These are phyloP conservation scores for Didymella lethalis DNA, from an alignment of 2,329 filamentous ascomycete species.

Conservation along the genomic window DNA sequence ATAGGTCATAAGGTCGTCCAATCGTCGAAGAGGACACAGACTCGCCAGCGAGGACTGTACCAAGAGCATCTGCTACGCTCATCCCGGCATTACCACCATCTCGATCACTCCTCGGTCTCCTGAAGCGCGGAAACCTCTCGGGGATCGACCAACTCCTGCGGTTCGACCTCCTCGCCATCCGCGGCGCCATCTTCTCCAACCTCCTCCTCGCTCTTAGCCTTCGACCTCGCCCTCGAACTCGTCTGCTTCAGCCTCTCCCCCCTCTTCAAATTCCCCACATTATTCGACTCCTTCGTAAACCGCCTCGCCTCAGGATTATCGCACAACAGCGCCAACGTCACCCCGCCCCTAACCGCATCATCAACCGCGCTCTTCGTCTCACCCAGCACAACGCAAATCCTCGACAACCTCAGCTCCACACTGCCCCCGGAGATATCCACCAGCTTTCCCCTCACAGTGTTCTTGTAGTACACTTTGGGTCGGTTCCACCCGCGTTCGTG, in stretches of 20 bases:
- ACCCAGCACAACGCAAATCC: constrained; percentile 32
- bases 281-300: constrained; percentile 36
- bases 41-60: constrained; percentile 14
- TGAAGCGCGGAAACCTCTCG: background rate
- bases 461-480: constrained; percentile 34
- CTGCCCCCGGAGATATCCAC: constrained; percentile 27
- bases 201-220: constrained; percentile 3
- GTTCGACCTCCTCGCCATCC: background rate
- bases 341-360: constrained; percentile 38
- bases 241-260: constrained; percentile 21
- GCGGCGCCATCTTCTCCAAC: background rate
- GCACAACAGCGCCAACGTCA: constrained; percentile 33
- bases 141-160: background rate
- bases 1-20: background rate
- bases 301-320: constrained; percentile 37
- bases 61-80: background rate
- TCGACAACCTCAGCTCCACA: constrained; percentile 31
- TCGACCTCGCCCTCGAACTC: constrained; percentile 2
- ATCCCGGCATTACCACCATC: background rate
- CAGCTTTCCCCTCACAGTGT: constrained; percentile 35
- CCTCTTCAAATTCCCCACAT: constrained; percentile 34
- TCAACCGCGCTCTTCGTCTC: constrained; percentile 38
- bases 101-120: background rate
- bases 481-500: constrained; percentile 38
- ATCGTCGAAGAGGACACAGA: background rate